Conservation (phyloP, 768 basidiomycete species). For the Phylloporus sp. region DNA sequence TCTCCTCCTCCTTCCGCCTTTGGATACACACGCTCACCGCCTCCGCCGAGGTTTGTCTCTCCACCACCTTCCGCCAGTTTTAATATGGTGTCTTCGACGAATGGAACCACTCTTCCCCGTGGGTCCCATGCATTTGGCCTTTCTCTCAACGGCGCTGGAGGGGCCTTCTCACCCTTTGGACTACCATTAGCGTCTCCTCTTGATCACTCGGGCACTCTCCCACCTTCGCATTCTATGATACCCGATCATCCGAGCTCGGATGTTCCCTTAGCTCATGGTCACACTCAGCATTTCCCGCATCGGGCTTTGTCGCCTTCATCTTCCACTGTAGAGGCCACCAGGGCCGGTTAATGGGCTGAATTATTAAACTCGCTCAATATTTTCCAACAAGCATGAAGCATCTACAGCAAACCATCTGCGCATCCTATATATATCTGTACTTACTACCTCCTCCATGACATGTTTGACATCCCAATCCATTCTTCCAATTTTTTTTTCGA, state of each 20-base stretch:
- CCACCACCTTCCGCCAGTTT: conserved; percentile 30
- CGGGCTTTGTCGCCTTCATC: conserved; percentile 37
- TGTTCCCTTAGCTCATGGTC: conserved; percentile 30
- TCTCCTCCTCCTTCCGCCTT: conserved; percentile 26
- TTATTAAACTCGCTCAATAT: conserved; percentile 38
- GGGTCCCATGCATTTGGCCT: conserved; percentile 32
- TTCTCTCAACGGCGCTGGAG: conserved; percentile 26
- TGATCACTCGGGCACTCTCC: conserved; percentile 25
- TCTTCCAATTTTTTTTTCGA: conserved; percentile 18
- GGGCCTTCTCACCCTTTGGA: conserved; percentile 31
- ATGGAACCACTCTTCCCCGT: conserved; percentile 26
- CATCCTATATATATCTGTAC: conserved; percentile 40
- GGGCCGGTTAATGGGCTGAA: conserved; percentile 38
- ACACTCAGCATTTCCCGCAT: conserved; percentile 37
- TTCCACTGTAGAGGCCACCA: conserved; percentile 37
- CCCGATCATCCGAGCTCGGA: conserved; percentile 35
- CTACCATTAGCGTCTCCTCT: conserved; percentile 31
- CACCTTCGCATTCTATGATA: conserved; percentile 33
- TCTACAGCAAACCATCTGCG: conserved; percentile 38
- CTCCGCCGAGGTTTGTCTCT: conserved; percentile 33
- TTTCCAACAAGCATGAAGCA: conserved; percentile 37
- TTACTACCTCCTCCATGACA: conserved; percentile 33
- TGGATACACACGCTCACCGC: conserved; percentile 33
- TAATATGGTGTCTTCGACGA: conserved; percentile 26
- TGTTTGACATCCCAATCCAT: conserved; percentile 30